phyloP scores from a whole-genome alignment of 495 filamentous ascomycete species.

The Aspergillus bertholletiae region DNA sequence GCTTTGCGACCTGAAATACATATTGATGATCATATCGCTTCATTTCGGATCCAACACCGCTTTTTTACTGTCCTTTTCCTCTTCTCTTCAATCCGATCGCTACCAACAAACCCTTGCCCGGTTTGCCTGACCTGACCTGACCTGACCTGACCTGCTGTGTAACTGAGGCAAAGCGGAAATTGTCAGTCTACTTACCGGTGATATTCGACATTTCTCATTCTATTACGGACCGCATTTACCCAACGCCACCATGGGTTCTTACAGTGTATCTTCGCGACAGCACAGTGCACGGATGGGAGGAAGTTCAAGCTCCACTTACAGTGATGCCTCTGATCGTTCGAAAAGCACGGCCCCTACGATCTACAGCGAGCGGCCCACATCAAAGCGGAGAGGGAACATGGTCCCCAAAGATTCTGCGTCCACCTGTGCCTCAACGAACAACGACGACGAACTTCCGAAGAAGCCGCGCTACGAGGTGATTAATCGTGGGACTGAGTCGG shows the following conservation, averaged over 20 bases:
- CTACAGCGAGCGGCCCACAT: constrained; percentile 53
- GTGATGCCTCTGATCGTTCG: constrained; percentile 61
- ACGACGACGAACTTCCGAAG: constrained; percentile 57
- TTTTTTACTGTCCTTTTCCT: background rate
- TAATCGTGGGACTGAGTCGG: constrained; percentile 58
- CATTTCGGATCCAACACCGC: background rate
- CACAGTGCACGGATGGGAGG: constrained; percentile 25
- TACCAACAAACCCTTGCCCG: too few species aligned
- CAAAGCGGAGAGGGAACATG: constrained; percentile 36
- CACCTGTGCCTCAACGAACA: constrained; percentile 74
- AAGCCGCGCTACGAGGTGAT: constrained; percentile 58
- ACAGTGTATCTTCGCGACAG: constrained; percentile 30
- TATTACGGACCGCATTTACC: background rate
- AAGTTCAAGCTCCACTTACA: constrained; percentile 59
- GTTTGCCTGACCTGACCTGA: too few species aligned
- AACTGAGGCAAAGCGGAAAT: too few species aligned
- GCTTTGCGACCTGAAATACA: background rate
- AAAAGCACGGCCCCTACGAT: constrained; percentile 67
- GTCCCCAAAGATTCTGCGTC: constrained; percentile 64
- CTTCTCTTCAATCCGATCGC: background rate
- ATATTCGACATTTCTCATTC: too few species aligned
- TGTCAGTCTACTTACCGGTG: too few species aligned
- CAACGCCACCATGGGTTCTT: constrained; percentile 32
- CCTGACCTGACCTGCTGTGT: too few species aligned
- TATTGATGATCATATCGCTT: constrained; percentile 11